These are phyloP conservation scores for Porphyrellus cyaneotinctus DNA, from an alignment of 768 basidiomycete species.

Conservation along the genomic window DNA sequence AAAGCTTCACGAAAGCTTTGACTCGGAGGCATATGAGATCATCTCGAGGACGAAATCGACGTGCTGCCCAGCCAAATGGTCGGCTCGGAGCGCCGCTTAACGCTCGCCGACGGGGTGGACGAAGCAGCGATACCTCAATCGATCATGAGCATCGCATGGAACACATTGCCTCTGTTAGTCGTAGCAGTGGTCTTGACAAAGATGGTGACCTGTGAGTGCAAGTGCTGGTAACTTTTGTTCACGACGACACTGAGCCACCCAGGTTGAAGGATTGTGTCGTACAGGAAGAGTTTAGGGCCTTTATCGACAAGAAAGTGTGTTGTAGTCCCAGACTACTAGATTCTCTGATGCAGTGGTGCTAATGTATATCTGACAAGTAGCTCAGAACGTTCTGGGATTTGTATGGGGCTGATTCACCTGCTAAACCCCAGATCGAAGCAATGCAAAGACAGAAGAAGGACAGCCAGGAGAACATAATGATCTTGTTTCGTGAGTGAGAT, in stretches of 20 bases:
- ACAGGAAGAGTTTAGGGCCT: conserved; percentile 66
- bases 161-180: conserved; percentile 65
- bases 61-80: background rate
- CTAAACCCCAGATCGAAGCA: conserved; percentile 7
- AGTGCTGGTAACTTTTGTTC: background rate
- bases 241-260: conserved; percentile 33
- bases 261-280: conserved; percentile 57
- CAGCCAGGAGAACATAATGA: conserved; percentile 63
- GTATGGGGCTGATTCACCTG: conserved; percentile 27
- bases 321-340: background rate
- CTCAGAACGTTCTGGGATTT: conserved; percentile 45
- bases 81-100: background rate
- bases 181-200: conserved; percentile 70
- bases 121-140: background rate
- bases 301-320: conserved; percentile 61
- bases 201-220: conserved; percentile 68
- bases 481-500: conserved; percentile 59
- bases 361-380: conserved; percentile 28
- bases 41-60: conserved; percentile 14
- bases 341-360: background rate
- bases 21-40: conserved; percentile 6
- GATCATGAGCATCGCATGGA: conserved; percentile 45
- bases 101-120: background rate
- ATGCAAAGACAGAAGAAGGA: conserved; percentile 41
- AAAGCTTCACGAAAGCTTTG: too few relatives aligned